Conservation (phyloP, 192 early-diverging fungal genomes). For the Gamsiella multidivaricata region DNA sequence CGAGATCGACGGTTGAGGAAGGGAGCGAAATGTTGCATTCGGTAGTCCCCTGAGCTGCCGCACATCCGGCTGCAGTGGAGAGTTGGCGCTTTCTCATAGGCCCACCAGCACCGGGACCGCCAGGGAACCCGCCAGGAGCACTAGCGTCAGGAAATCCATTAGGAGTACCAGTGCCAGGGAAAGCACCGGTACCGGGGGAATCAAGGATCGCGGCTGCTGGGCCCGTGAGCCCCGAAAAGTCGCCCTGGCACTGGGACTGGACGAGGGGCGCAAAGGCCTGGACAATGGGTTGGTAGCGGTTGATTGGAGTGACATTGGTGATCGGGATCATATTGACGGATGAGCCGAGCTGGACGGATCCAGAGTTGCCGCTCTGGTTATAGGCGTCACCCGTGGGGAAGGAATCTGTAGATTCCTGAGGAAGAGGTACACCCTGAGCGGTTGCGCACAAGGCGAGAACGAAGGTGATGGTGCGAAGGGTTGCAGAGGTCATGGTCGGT, state of each 20-base stretch:
- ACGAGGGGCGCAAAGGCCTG: constrained; percentile 41
- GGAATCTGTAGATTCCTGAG: neutral
- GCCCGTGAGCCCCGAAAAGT: too few relatives aligned
- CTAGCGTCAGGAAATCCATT: neutral
- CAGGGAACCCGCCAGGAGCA: neutral
- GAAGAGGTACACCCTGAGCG: constrained; percentile 16
- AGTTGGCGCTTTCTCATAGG: neutral
- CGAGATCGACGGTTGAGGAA: constrained; percentile 12
- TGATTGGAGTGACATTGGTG: constrained; percentile 38
- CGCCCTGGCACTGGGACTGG: constrained; percentile 14
- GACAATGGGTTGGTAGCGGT: constrained; percentile 43
- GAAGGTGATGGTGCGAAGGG: constrained; percentile 25
- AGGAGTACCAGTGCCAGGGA: too few relatives aligned
- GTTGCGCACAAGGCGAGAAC: constrained; percentile 23
- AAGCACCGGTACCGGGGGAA: too few relatives aligned
- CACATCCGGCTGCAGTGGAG: neutral
- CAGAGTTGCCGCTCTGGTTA: constrained; percentile 21
- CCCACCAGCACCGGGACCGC: neutral
- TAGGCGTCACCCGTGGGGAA: neutral
- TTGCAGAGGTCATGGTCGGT: constrained; percentile 15
- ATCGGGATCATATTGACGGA: constrained; percentile 20
- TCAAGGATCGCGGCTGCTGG: too few relatives aligned
- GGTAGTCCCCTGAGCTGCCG: neutral
- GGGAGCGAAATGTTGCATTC: constrained; percentile 21
- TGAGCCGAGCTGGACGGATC: constrained; percentile 14